These are phyloP conservation scores for Amoeboaphelidium protococcarum DNA, from an alignment of 371 early-diverging fungal genomes.

Conservation along the genomic window DNA sequence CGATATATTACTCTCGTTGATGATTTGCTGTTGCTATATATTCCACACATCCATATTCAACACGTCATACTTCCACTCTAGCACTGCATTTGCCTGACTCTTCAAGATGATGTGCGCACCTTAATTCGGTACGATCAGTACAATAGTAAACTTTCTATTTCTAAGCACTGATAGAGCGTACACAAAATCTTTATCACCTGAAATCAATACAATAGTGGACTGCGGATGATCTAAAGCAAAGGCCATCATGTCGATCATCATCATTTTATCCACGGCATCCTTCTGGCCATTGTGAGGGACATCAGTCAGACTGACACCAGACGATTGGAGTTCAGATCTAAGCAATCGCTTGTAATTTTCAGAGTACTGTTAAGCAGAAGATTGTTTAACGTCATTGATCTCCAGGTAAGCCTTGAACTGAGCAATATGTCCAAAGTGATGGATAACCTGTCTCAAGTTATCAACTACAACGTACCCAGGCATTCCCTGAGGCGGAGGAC, in stretches of 20 bases:
- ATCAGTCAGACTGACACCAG: conserved; percentile 6
- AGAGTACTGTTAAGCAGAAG: too few relatives aligned
- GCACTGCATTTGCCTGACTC: conserved; percentile 4
- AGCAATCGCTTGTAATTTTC: conserved; percentile 1
- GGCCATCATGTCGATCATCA: conserved; percentile 6
- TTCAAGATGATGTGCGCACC: conserved; percentile 4
- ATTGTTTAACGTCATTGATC: neutral
- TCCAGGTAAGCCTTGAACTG: conserved; percentile 3
- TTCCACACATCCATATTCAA: conserved; percentile 3
- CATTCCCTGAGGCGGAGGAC: conserved; percentile 4
- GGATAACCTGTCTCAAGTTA: conserved; percentile 2
- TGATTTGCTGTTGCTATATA: neutral
- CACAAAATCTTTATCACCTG: conserved; percentile 8
- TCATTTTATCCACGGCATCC: conserved; percentile 10
- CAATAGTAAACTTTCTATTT: conserved; percentile 6
- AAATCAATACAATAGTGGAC: conserved; percentile 7
- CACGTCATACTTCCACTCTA: conserved; percentile 8
- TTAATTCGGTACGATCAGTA: conserved; percentile 8
- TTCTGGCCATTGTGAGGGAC: conserved; percentile 6
- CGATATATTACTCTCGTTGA: neutral
- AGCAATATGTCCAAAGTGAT: conserved; percentile 4
- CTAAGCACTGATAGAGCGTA: conserved; percentile 5
- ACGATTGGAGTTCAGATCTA: conserved; percentile 6
- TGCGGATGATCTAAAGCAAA: conserved; percentile 6
- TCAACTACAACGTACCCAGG: conserved; percentile 8